A percentile compares a stretch with the other conserved stretches of the same genome.
phyloP scores from a whole-genome alignment of 176 grass and related monocot genomes.

The Carex myosuroides region DNA sequence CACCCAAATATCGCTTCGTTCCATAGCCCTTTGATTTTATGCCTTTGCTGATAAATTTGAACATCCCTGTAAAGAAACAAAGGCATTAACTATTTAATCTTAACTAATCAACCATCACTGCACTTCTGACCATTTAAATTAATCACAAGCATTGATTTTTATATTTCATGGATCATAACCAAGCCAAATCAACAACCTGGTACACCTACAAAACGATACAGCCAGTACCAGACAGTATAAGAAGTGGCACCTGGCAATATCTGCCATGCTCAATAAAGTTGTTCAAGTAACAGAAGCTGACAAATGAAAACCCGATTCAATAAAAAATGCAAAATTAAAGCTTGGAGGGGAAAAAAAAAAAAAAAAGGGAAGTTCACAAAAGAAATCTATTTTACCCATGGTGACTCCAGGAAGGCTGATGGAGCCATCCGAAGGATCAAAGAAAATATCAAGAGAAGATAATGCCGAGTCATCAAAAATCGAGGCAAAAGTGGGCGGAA shows the following conservation, averaged over 20 bases:
- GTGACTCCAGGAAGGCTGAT: slow-evolving; percentile 74
- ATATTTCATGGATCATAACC: neutral
- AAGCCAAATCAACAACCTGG: neutral
- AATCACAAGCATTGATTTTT: neutral
- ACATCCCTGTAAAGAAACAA: slow-evolving; percentile 57
- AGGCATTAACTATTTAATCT: neutral
- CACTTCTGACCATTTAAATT: neutral
- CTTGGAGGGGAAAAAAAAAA: neutral
- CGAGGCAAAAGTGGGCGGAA: slow-evolving; percentile 85
- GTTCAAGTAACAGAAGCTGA: neutral
- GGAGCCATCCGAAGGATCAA: slow-evolving; percentile 83
- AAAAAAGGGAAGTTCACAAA: neutral
- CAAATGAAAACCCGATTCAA: neutral
- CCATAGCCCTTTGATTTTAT: slow-evolving; percentile 65
- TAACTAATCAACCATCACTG: neutral
- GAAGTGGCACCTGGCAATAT: neutral
- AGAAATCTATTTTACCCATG: slow-evolving; percentile 42
- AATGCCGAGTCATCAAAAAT: slow-evolving; percentile 83
- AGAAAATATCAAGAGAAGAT: slow-evolving; percentile 94
- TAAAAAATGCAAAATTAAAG: neutral
- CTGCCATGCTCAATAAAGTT: slow-evolving; percentile 1
- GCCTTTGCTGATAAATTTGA: slow-evolving; percentile 92
- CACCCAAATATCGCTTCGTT: slow-evolving; percentile 84
- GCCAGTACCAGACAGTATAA: neutral
- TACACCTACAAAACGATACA: neutral